Percentiles rank a stretch among this genome's conserved stretches.
Conservation (phyloP, 1,139 yeast species). For the Hyphopichia burtonii region DNA sequence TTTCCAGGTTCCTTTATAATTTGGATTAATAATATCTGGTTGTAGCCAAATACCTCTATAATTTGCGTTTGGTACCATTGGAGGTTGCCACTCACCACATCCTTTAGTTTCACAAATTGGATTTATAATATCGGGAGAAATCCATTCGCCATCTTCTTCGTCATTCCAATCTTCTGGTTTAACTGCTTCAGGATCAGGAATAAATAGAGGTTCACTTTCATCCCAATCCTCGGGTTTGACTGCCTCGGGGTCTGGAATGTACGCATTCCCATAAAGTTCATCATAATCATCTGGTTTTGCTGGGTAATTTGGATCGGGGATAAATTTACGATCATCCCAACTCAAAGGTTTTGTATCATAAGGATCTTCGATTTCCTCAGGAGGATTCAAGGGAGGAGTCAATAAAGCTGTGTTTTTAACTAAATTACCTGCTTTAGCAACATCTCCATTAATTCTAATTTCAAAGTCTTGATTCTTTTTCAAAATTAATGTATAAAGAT, state of each 20-base stretch:
- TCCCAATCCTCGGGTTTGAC: conserved; percentile 78
- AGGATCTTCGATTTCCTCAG: conserved; percentile 60
- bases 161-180: conserved; percentile 84
- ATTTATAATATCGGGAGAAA: conserved; percentile 64
- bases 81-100: conserved; percentile 69
- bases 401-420: conserved; percentile 49
- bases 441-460: conserved; percentile 78
- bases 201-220: conserved; percentile 55
- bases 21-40: conserved; percentile 68
- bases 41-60: conserved; percentile 79
- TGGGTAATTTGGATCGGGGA: conserved; percentile 64
- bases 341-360: conserved; percentile 65
- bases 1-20: conserved; percentile 76
- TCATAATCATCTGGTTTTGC: conserved; percentile 83
- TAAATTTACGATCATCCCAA: conserved; percentile 69
- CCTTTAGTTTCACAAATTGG: conserved; percentile 72
- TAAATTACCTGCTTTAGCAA: conserved; percentile 67
- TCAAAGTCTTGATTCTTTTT: conserved; percentile 66
- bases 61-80: conserved; percentile 61
- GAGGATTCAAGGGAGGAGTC: conserved; percentile 64
- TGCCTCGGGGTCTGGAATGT: conserved; percentile 66
- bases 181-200: conserved; percentile 63
- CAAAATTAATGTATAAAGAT: conserved; percentile 74
- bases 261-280: conserved; percentile 52
- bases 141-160: conserved; percentile 84